These are phyloP conservation scores for Phytomonas francai DNA, from an alignment of 208 protist genomes.

Conservation along the genomic window DNA sequence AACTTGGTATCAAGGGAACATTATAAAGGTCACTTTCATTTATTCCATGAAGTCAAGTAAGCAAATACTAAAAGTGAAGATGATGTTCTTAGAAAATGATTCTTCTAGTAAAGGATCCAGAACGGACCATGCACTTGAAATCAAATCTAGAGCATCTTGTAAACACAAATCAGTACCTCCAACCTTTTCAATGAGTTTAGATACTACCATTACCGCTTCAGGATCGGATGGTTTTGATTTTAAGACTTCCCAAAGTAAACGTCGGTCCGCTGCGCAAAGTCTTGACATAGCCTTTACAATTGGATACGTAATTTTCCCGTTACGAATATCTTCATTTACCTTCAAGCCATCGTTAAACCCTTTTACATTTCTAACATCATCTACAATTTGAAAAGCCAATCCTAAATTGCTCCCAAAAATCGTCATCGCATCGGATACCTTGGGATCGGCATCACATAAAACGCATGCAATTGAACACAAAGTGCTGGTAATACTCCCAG, in stretches of 20 bases:
- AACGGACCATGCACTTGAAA: slow-evolving; percentile 28
- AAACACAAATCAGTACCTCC: slow-evolving; percentile 26
- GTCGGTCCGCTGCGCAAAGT: slow-evolving; percentile 21
- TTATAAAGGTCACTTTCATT: neutral
- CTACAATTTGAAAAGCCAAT: slow-evolving; percentile 60
- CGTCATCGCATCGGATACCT: slow-evolving; percentile 22
- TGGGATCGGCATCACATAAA: slow-evolving; percentile 24
- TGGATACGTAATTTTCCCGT: slow-evolving; percentile 61
- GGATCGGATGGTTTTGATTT: slow-evolving; percentile 13
- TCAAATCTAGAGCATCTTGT: slow-evolving; percentile 18
- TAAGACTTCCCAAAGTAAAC: slow-evolving; percentile 31
- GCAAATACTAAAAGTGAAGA: slow-evolving; percentile 38
- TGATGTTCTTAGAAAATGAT: slow-evolving; percentile 43
- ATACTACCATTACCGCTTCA: slow-evolving; percentile 17
- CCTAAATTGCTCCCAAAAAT: slow-evolving; percentile 37
- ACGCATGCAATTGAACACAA: slow-evolving; percentile 46
- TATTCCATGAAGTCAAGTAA: slow-evolving; percentile 22
- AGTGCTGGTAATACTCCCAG: slow-evolving; percentile 25
- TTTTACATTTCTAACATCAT: slow-evolving; percentile 45
- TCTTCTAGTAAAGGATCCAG: slow-evolving; percentile 32
- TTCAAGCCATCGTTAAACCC: slow-evolving; percentile 25
- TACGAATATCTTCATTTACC: slow-evolving; percentile 29
- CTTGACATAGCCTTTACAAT: slow-evolving; percentile 32
- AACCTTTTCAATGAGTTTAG: slow-evolving; percentile 22
- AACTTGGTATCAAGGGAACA: neutral